Percentiles rank a stretch among this genome's conserved stretches.
These are phyloP conservation scores for Kwoniella dejecticola DNA, from an alignment of 768 basidiomycete species.

Conservation along the genomic window DNA sequence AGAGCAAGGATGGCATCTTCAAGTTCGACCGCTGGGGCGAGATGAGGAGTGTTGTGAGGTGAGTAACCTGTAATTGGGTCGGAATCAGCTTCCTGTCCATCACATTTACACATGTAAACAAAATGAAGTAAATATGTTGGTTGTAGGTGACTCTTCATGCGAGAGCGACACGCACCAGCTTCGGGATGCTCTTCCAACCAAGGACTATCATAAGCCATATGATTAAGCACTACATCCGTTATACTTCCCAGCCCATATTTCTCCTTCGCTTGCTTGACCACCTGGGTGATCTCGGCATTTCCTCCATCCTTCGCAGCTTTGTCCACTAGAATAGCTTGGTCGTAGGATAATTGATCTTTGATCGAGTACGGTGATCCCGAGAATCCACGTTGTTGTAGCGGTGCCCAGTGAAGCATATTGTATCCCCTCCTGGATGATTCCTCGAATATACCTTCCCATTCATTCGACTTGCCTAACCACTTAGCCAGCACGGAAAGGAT, in stretches of 20 bases:
- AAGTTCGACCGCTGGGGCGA: constrained; percentile 87
- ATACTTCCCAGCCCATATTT: constrained; percentile 85
- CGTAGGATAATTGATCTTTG: constrained; percentile 79
- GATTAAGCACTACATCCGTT: constrained; percentile 96
- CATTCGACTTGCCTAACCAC: constrained; percentile 86
- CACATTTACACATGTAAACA: too few species aligned
- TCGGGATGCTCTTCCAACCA: constrained; percentile 95
- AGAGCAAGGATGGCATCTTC: constrained; percentile 84
- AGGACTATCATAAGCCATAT: constrained; percentile 89
- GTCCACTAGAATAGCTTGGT: constrained; percentile 67
- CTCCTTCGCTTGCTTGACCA: constrained; percentile 64
- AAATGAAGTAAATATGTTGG: too few species aligned
- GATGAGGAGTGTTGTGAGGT: constrained; percentile 85
- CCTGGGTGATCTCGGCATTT: constrained; percentile 63
- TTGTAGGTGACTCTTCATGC: too few species aligned
- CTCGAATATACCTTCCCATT: constrained; percentile 77
- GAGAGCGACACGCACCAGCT: constrained; percentile 64
- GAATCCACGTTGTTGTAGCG: constrained; percentile 85
- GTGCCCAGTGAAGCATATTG: constrained; percentile 97
- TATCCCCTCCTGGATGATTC: constrained; percentile 89
- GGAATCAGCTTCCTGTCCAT: neutral
- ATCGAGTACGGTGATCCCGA: constrained; percentile 94
- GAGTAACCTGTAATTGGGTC: constrained; percentile 68
- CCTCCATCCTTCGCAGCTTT: constrained; percentile 61
- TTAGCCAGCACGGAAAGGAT: constrained; percentile 92